phyloP scores from a whole-genome alignment of 768 basidiomycete species.

The Mycena leptocephala region DNA sequence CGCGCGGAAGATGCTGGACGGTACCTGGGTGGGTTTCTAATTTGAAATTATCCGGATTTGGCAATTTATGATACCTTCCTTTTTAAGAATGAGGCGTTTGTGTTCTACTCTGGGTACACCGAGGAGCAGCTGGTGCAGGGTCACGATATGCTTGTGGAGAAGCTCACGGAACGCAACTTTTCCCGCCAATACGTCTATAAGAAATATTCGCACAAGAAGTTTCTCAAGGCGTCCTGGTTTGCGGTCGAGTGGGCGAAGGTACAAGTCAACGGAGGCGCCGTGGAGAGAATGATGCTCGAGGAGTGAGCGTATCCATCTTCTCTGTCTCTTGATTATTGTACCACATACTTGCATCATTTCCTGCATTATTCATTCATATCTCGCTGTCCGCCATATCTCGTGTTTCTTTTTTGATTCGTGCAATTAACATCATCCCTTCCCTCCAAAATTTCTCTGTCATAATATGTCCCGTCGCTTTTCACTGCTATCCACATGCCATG shows the following conservation, averaged over 20 bases:
- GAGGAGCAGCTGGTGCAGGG: slow-evolving; percentile 91
- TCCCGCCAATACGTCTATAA: slow-evolving; percentile 90
- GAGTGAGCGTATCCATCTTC: slow-evolving; percentile 49
- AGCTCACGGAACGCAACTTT: slow-evolving; percentile 86
- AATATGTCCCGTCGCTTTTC: slow-evolving; percentile 28
- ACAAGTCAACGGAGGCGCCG: slow-evolving; percentile 57
- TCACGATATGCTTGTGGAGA: slow-evolving; percentile 86
- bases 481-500: slow-evolving; percentile 32
- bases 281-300: slow-evolving; percentile 64
- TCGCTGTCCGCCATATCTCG: slow-evolving; percentile 20
- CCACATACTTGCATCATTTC: slow-evolving; percentile 26
- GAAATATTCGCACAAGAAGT: slow-evolving; percentile 98
- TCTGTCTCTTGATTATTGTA: slow-evolving; percentile 31
- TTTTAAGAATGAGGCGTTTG: slow-evolving; percentile 88
- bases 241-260: slow-evolving; percentile 83
- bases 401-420: slow-evolving; percentile 30
- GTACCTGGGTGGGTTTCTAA: slow-evolving; percentile 89
- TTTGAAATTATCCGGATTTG: slow-evolving; percentile 32
- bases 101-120: slow-evolving; percentile 94
- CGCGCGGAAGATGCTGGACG: slow-evolving; percentile 93
- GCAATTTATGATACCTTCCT: slow-evolving; percentile 53
- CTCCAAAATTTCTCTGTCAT: slow-evolving; percentile 8
- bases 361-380: slow-evolving; percentile 25
- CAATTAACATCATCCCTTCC: slow-evolving; percentile 22
- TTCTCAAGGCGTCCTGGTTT: slow-evolving; percentile 91